phyloP scores from a whole-genome alignment of 2,329 filamentous ascomycete species.

The Fusarium bactridioides region DNA sequence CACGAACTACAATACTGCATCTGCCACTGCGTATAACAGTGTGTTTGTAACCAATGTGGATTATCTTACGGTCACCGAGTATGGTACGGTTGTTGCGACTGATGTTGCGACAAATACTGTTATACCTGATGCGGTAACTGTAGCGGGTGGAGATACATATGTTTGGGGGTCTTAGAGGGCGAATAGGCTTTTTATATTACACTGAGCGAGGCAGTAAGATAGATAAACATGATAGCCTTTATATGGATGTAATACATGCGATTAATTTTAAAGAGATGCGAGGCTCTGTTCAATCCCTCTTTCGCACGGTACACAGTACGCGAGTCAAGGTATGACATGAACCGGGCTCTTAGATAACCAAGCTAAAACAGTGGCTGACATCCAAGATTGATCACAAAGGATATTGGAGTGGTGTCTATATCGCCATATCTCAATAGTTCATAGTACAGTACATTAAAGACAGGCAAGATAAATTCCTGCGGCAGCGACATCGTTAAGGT shows the following conservation, averaged over 20 bases:
- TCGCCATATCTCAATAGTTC: too few species aligned
- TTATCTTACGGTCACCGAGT: neutral
- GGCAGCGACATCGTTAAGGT: rapidly evolving
- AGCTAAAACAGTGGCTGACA: neutral
- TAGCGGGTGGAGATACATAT: neutral
- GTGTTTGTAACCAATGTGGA: neutral
- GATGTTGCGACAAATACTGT: neutral
- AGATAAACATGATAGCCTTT: too few species aligned
- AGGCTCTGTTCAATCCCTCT: neutral
- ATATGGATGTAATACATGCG: too few species aligned
- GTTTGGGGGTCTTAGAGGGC: neutral
- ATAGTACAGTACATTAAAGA: too few species aligned
- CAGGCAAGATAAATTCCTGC: too few species aligned
- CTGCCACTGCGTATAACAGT: neutral
- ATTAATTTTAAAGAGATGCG: too few species aligned
- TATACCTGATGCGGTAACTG: neutral
- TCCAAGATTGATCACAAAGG: too few species aligned
- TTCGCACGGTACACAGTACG: rapidly evolving
- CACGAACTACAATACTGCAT: neutral
- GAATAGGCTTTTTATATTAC: too few species aligned
- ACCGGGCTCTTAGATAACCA: rapidly evolving
- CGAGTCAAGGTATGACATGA: rapidly evolving
- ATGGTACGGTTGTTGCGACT: neutral
- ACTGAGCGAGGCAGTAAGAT: too few species aligned
- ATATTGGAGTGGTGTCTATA: neutral